Evolutionary conservation across 345 rosid species (phyloP).

Genomic region (Raphanus raphanistrum): DNA sequence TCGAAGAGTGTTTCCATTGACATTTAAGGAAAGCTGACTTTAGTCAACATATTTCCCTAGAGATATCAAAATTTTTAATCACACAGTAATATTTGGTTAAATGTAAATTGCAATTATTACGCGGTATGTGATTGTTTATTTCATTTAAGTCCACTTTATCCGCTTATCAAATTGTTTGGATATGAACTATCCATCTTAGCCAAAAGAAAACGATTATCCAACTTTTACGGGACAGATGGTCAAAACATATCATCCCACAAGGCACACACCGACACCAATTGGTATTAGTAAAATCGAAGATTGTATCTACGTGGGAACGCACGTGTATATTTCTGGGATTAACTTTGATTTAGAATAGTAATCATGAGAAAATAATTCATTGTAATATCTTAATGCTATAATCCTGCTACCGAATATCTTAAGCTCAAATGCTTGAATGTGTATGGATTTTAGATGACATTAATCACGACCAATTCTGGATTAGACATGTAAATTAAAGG

Average conservation of each 20-base stretch:
- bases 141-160: neutral
- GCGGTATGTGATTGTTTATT: neutral
- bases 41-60: neutral
- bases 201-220: neutral
- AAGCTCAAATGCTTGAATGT: neutral
- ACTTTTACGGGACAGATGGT: slow-evolving; percentile 1
- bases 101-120: slow-evolving; percentile 6
- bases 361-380: neutral
- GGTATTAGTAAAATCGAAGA: neutral
- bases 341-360: neutral
- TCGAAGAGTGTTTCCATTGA: slow-evolving; percentile 17
- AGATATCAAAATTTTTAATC: neutral
- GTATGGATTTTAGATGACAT: neutral
- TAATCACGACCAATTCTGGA: neutral
- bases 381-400: neutral
- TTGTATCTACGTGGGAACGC: neutral
- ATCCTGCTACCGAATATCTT: neutral
- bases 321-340: slow-evolving; percentile 12
- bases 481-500: neutral
- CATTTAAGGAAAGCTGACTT: slow-evolving; percentile 12
- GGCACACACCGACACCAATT: neutral
- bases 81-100: neutral
- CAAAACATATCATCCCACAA: neutral
- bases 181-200: neutral
- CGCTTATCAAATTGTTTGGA: neutral